Conservation (phyloP, 1,284 basidiomycete genomes). For the Dichomitus squalens region DNA sequence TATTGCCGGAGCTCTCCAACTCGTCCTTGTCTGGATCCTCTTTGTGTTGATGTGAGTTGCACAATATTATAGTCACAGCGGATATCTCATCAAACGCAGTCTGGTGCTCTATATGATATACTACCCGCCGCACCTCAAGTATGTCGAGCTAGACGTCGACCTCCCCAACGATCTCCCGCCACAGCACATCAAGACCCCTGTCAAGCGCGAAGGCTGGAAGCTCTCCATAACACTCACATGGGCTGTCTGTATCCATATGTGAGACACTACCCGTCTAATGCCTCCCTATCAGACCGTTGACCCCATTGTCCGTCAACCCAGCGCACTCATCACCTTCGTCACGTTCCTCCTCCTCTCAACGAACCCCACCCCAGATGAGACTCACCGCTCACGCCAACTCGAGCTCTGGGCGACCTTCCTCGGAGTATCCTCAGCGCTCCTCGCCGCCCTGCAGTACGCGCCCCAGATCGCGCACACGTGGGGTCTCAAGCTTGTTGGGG, state of each 20-base stretch:
- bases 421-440: slow-evolving; percentile 78
- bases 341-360: slow-evolving; percentile 60
- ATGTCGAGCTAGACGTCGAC: slow-evolving; percentile 50
- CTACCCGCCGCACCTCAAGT: slow-evolving; percentile 86
- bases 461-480: slow-evolving; percentile 89
- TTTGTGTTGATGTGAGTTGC: slow-evolving; percentile 81
- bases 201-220: slow-evolving; percentile 72
- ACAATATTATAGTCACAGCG: no score
- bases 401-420: slow-evolving; percentile 83
- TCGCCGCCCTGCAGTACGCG: slow-evolving; percentile 85
- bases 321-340: slow-evolving; percentile 52
- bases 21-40: slow-evolving; percentile 83
- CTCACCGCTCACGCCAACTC: slow-evolving; percentile 44
- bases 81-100: slow-evolving; percentile 41
- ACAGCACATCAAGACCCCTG: slow-evolving; percentile 48
- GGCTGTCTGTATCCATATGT: slow-evolving; percentile 79
- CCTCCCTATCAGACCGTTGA: slow-evolving; percentile 3
- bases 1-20: slow-evolving; percentile 84
- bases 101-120: slow-evolving; percentile 91
- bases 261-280: slow-evolving; percentile 2
- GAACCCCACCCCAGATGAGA: slow-evolving; percentile 41
- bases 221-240: slow-evolving; percentile 76
- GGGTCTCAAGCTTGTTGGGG: slow-evolving; percentile 80
- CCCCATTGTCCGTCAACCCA: slow-evolving; percentile 34
- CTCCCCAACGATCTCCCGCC: slow-evolving; percentile 44